Conservation (phyloP, 768 basidiomycete genomes). For the Cystofilobasidium ferigula region DNA sequence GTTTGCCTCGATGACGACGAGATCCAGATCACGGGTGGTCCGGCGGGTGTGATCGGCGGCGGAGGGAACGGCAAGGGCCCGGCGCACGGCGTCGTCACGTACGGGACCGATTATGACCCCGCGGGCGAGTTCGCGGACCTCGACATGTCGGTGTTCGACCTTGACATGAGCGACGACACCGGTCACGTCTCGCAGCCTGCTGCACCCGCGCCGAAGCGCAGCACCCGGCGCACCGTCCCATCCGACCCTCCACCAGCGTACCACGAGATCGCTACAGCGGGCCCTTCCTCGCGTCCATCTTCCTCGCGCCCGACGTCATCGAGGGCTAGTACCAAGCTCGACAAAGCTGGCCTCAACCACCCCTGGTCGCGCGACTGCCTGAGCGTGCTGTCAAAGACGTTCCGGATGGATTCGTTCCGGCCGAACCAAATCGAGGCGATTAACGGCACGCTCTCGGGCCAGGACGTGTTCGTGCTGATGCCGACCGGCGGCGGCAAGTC, state of each 20-base stretch:
- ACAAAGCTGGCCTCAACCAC: slow-evolving; percentile 29
- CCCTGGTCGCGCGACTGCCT: slow-evolving; percentile 46
- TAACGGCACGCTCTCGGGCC: slow-evolving; percentile 61
- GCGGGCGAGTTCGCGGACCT: slow-evolving; percentile 17
- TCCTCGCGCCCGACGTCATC: slow-evolving; percentile 6
- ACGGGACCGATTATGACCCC: not conserved
- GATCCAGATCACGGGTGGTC: slow-evolving; percentile 1
- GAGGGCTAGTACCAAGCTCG: too few species aligned
- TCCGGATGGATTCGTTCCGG: slow-evolving; percentile 60
- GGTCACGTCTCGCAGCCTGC: not conserved
- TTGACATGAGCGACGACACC: slow-evolving; percentile 17
- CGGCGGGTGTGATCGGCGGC: not conserved
- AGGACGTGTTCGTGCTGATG: slow-evolving; percentile 88
- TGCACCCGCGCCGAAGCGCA: not conserved
- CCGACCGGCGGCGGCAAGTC: slow-evolving; percentile 68
- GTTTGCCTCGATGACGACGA: not conserved
- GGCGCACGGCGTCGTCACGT: not conserved
- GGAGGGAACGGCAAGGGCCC: slow-evolving; percentile 1
- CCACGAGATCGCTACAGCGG: not conserved
- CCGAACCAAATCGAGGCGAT: slow-evolving; percentile 79
- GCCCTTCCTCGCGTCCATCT: not conserved
- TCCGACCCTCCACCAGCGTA: slow-evolving; percentile 5
- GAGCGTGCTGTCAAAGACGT: slow-evolving; percentile 49
- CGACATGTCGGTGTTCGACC: slow-evolving; percentile 7
- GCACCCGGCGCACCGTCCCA: not conserved